Base-by-base conservation (phyloP, 2,329 filamentous ascomycete genomes). In the Colletotrichum lini region DNA sequence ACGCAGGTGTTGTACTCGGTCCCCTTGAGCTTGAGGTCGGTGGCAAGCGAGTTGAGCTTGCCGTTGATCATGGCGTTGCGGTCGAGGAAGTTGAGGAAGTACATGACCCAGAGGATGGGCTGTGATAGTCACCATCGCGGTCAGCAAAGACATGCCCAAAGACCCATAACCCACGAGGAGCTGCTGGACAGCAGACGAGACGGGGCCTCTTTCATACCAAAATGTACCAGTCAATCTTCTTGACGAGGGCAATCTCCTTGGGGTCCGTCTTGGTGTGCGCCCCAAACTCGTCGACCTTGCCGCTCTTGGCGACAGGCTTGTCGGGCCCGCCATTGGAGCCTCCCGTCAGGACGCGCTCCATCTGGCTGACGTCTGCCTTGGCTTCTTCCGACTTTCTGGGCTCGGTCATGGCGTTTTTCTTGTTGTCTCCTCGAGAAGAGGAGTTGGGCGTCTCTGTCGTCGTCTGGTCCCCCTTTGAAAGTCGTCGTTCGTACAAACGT, bases 211-310 rank as follows among this genome's bases (percentile, higher is more conserved):
- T 1, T 1, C 73, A 60, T 57, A 77, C 76, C 73, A 82, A 77
- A 44, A 81, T 80, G 72, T 77, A 80, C 26, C 74, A 60, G 72
- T 82, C 80, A 3, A 82, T 74, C 73, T 79, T 81, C 64, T 76
- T 77, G 23, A 82, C 80, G 3, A 81, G 74, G 12, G 77, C 77
- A 68, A 81, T 82, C 63, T 82, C 79, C 42, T 74, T 79, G 3
- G 81, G 80, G 61, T 83, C 81, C 3, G 80, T 82, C 75, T 83
- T 83, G 69, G 79, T 78, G 61, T 78, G 76, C 3, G 81, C 80
- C 26, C 81, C 81, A 18, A 80, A 82, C 74, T 83, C 81, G 71
- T 83, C 81, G 40, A 62, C 57, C 13, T 62, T 62, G 57, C 52
- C 53, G 49, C 52, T 30, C 40, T 47, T 57, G 54, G 44, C 23